phyloP scores from a whole-genome alignment of 148 eudicot genomes.

The Rhododendron kiyosumense region DNA sequence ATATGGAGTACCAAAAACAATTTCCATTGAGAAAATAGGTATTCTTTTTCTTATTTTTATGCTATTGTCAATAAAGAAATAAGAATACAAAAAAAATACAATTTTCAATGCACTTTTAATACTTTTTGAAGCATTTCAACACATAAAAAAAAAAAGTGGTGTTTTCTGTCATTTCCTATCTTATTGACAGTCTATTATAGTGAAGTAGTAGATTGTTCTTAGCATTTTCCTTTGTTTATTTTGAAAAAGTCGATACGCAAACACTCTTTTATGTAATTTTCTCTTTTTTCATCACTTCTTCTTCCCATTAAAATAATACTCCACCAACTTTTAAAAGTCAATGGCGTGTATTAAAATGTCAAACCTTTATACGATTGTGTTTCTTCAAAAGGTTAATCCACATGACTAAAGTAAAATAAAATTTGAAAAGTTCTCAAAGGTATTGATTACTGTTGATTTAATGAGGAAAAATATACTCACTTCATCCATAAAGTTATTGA shows the following conservation, averaged over 20 bases:
- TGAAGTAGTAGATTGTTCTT: no score
- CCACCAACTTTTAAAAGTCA: background rate
- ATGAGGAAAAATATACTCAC: background rate
- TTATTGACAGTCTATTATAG: no score
- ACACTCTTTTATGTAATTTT: background rate
- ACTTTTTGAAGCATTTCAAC: no score
- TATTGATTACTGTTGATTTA: background rate
- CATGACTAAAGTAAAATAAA: background rate
- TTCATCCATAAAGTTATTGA: background rate
- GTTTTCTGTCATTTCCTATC: no score
- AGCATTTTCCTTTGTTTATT: no score
- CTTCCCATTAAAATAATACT: background rate
- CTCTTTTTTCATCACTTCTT: background rate
- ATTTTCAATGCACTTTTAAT: no score
- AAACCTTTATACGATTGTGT: background rate
- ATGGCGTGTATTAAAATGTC: background rate
- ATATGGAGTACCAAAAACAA: no score
- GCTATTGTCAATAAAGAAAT: no score
- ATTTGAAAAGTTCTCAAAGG: background rate
- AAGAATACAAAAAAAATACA: no score
- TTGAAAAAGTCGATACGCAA: background rate
- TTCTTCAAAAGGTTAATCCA: background rate
- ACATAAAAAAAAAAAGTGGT: no score
- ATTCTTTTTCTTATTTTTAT: no score
- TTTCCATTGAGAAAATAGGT: no score